These are phyloP conservation scores for Clarireedia sp. DNA, from an alignment of 2,329 filamentous ascomycete species.

Conservation along the genomic window DNA sequence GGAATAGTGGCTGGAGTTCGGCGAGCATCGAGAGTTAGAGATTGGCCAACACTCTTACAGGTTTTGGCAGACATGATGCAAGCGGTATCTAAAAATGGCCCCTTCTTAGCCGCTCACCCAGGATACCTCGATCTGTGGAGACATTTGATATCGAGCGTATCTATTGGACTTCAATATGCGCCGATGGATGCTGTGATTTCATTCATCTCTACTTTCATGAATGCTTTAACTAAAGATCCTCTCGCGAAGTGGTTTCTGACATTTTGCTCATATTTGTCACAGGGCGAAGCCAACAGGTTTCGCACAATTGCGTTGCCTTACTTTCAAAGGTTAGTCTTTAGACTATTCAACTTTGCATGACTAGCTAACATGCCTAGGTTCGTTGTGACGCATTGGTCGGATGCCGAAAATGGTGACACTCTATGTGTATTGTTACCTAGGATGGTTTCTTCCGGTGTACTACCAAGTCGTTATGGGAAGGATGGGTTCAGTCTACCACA, in stretches of 20 bases:
- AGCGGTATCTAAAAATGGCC: slow-evolving; percentile 35
- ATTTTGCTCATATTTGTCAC: slow-evolving; percentile 76
- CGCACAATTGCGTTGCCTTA: slow-evolving; percentile 68
- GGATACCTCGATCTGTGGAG: slow-evolving; percentile 45
- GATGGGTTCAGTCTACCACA: slow-evolving; percentile 52
- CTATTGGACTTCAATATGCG: slow-evolving; percentile 66
- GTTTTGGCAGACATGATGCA: slow-evolving; percentile 46
- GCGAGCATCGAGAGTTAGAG: slow-evolving; percentile 63
- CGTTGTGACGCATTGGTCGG: slow-evolving; percentile 64
- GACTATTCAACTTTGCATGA: not conserved
- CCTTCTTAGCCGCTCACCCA: slow-evolving; percentile 20
- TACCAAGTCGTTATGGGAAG: slow-evolving; percentile 45
- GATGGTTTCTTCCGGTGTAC: slow-evolving; percentile 48
- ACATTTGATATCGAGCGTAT: slow-evolving; percentile 46
- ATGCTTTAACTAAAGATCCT: slow-evolving; percentile 54
- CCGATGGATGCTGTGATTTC: slow-evolving; percentile 74
- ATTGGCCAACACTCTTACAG: slow-evolving; percentile 62
- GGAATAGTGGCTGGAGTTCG: slow-evolving; percentile 70
- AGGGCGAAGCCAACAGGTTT: slow-evolving; percentile 67
- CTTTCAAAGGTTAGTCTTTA: slow-evolving; percentile 58
- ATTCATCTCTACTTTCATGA: slow-evolving; percentile 56
- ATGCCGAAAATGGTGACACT: slow-evolving; percentile 55
- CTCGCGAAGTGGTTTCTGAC: slow-evolving; percentile 69
- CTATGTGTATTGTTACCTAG: slow-evolving; percentile 61
- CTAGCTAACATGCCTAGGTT: slow-evolving; percentile 47